Base-by-base conservation (phyloP, 2,329 filamentous ascomycete species). In the Immersiporthe knoxdaviesiana region DNA sequence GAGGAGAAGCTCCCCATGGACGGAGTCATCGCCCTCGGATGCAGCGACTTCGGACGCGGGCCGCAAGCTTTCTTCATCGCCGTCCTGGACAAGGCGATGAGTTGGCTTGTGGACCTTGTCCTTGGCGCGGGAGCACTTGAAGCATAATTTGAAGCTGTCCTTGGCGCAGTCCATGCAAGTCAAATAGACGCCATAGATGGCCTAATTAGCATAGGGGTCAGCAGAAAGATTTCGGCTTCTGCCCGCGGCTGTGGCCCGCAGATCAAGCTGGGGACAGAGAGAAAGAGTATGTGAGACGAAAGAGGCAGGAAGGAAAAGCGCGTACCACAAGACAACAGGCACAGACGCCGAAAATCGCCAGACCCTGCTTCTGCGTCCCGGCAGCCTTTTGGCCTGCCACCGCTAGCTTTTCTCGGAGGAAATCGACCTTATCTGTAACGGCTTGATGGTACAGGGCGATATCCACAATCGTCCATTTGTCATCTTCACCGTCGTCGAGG, bases 361-460 rank as follows among this genome's bases (percentile, higher is more conserved):
- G 18, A 7, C 12, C n/a, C 24, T 54, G 11, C n/a, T n/a, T n/a
- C n/a, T 54, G n/a, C 8, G 50, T 6, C 8, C 50, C n/a, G 8
- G 18, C 7, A 54, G 50, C 2, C 50, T 54, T 54, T n/a, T 54
- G 7, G n/a, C 50, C n/a, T 54, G 7, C n/a, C 10, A 8, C 2
- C n/a, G 50, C 5, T 11, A 24, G 21, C 18, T 11, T 30, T n/a
- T 63, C 35, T 7, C 39, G 10, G n/a, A 63, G 37, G 21, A 63
- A 21, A 7, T 24, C 47, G 4, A 47, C n/a, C 5, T 47, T 24
- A 4, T 7, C 21, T 7, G 18, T 39, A 24, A 47, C 60, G 21
- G 60, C 60, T 11, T 39, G 35, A 35, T 63, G 60, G 39, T 63
- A 63, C 35, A 24, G 39, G 18, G 60, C 60, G 16, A 63, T 63